Percentiles rank a stretch among this genome's conserved stretches.
Conservation (phyloP, 78 protist genomes). For the Dictyostelium intermedium region DNA sequence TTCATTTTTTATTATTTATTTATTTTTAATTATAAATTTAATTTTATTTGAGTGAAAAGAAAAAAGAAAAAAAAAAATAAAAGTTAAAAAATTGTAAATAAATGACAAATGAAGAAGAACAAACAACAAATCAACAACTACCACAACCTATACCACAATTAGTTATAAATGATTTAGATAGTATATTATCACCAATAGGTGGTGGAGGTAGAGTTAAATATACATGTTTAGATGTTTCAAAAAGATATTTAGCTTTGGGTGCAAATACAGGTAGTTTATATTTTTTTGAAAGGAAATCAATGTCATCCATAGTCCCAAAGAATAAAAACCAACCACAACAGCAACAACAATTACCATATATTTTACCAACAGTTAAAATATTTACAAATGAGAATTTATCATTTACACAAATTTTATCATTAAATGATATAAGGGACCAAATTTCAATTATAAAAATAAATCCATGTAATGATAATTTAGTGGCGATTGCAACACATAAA, state of each 20-base stretch:
- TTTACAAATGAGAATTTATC: conserved; percentile 43
- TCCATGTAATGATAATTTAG: conserved; percentile 54
- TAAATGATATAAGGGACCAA: conserved; percentile 58
- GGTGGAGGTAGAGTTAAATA: conserved; percentile 71
- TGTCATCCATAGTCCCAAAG: background rate
- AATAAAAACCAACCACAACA: background rate
- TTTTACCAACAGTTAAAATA: background rate
- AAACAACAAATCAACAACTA: background rate
- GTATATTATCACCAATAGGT: conserved; percentile 56
- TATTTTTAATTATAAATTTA: background rate
- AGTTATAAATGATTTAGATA: conserved; percentile 37
- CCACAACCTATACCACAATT: background rate
- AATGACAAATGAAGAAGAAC: background rate
- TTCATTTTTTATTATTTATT: no score
- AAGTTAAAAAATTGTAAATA: background rate
- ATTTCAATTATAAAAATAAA: conserved; percentile 6
- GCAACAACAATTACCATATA: background rate
- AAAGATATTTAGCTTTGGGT: conserved; percentile 61
- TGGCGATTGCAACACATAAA: conserved; percentile 50
- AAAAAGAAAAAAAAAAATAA: background rate
- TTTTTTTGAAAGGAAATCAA: conserved; percentile 55
- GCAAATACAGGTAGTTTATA: conserved; percentile 69
- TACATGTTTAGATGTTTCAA: conserved; percentile 65
- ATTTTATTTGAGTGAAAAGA: background rate
- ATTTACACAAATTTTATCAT: conserved; percentile 52